Conservation (phyloP, 2,329 filamentous ascomycete genomes). For the Colletotrichum sp. region DNA sequence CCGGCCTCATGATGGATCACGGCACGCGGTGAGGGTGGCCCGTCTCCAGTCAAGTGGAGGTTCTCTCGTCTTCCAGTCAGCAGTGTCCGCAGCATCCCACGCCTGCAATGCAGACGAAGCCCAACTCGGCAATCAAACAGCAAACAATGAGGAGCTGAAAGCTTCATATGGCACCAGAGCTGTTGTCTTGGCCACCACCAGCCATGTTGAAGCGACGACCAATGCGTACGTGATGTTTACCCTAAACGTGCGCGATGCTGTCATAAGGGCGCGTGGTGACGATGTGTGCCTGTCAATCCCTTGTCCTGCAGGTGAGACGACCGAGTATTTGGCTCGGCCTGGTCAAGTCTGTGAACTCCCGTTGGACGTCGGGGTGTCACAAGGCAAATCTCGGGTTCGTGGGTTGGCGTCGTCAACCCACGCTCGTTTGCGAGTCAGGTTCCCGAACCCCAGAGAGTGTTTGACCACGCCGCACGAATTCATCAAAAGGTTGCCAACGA, state of each 20-base stretch:
- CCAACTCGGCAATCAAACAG: background rate
- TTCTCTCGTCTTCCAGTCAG: background rate
- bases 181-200: background rate
- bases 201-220: background rate
- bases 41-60: conserved; percentile 12
- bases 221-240: background rate
- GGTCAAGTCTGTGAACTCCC: background rate
- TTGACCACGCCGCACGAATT: background rate
- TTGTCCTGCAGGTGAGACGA: conserved; percentile 12
- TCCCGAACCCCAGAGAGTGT: background rate
- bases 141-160: background rate
- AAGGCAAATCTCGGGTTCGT: background rate
- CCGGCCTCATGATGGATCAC: conserved; percentile 14
- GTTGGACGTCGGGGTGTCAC: conserved; percentile 10
- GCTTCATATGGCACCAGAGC: background rate
- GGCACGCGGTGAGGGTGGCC: conserved; percentile 1
- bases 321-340: conserved; percentile 10
- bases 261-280: conserved; percentile 15
- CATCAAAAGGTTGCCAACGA: background rate
- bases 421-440: conserved; percentile 11
- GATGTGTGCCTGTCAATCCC: conserved; percentile 12
- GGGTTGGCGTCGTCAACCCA: background rate
- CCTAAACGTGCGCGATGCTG: conserved; percentile 5
- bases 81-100: background rate
- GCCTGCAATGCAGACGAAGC: background rate